Percentiles rank a stretch among this genome's conserved stretches.
Evolutionary conservation across 2,329 filamentous ascomycete species (phyloP).

Genomic region (Trichophyton equinum): DNA sequence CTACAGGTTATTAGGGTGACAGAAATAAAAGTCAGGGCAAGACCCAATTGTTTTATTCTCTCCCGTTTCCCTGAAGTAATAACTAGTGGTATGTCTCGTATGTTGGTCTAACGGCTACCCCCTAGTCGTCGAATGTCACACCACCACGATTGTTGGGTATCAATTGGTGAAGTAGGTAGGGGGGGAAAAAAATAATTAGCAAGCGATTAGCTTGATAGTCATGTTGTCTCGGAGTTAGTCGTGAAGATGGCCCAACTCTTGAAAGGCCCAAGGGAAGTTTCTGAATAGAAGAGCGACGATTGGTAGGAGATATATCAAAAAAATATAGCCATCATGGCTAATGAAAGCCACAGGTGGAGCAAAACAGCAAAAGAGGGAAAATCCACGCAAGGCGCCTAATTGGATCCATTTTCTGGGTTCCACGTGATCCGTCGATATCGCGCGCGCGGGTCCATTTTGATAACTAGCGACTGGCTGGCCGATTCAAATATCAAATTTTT

Average conservation of each 20-base stretch:
- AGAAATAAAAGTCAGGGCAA: neutral
- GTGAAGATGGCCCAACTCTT: neutral
- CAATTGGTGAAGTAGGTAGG: neutral
- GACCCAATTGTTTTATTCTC: neutral
- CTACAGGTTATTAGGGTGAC: neutral
- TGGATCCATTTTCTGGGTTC: neutral
- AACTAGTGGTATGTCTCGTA: too few species aligned
- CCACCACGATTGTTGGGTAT: neutral
- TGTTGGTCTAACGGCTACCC: too few species aligned
- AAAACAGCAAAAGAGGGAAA: neutral
- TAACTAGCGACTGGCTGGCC: too few species aligned
- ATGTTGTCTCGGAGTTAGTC: too few species aligned
- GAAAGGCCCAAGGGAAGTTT: neutral
- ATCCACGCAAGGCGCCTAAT: neutral
- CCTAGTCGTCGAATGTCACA: too few species aligned
- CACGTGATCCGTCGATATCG: neutral
- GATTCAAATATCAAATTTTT: too few species aligned
- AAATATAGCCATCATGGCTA: neutral
- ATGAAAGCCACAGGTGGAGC: neutral
- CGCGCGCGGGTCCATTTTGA: too few species aligned
- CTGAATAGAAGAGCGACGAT: neutral
- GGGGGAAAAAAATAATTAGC: too few species aligned
- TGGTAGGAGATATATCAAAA: neutral
- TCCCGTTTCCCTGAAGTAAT: too few species aligned
- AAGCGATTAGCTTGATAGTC: too few species aligned